A percentile compares a stretch with the other conserved stretches of the same genome.
phyloP scores from a whole-genome alignment of 139 green algal genomes.

The Nannochloris sp. region DNA sequence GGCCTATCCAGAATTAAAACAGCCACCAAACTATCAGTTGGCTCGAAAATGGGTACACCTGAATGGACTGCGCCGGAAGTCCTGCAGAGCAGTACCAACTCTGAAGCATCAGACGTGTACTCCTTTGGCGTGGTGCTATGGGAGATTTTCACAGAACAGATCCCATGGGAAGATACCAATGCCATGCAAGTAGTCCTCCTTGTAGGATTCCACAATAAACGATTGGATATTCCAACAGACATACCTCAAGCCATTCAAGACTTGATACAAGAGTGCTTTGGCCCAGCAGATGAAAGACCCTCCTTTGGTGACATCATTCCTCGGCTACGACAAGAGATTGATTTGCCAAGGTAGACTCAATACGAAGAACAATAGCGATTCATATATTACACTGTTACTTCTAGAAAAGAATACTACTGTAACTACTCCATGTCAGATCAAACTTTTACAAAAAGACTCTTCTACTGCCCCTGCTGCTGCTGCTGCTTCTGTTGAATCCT shows the following conservation, averaged over 20 bases:
- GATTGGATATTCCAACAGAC: conserved; percentile 58
- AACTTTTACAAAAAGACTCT: too few relatives aligned
- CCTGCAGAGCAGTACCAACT: conserved; percentile 30
- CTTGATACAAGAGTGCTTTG: conserved; percentile 64
- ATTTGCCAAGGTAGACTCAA: too few relatives aligned
- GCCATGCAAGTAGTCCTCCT: conserved; percentile 82
- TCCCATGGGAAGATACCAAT: conserved; percentile 81
- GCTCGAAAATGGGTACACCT: conserved; percentile 64
- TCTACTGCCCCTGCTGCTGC: background rate
- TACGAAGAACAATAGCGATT: too few relatives aligned
- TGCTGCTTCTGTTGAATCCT: conserved; percentile 18
- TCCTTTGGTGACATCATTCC: conserved; percentile 43
- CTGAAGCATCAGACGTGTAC: conserved; percentile 85
- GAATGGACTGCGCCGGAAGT: conserved; percentile 92
- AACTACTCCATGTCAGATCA: too few relatives aligned
- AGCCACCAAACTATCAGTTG: conserved; percentile 52
- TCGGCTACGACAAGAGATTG: conserved; percentile 11
- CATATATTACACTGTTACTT: too few relatives aligned
- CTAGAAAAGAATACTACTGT: background rate
- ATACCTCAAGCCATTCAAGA: conserved; percentile 38
- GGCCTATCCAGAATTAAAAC: conserved; percentile 63
- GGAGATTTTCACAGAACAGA: conserved; percentile 71
- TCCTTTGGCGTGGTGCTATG: conserved; percentile 84
- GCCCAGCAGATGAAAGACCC: conserved; percentile 38
- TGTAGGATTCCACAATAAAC: conserved; percentile 68